Evolutionary conservation across 192 early-diverging fungal genomes (phyloP), one percentile per base, ranked within the genome.

Genomic region (Backusella australiensis): DNA sequence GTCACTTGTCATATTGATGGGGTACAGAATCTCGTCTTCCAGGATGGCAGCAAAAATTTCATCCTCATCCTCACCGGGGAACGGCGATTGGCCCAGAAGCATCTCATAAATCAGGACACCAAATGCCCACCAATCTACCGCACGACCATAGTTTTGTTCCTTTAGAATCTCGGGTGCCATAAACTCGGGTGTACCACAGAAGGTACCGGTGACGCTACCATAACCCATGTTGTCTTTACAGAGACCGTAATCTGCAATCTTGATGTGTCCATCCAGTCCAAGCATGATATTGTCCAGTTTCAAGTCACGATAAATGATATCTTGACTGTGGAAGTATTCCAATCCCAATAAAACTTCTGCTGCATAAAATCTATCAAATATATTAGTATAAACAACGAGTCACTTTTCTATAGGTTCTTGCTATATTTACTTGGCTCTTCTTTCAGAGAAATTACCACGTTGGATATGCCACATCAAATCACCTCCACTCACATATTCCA

Each of bases 391-490:
- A 32, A 32, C 2, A 32, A 32, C 32, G 32, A 32, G 1, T 32
- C 56, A 46, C 29, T 12, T 21, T 56, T 32, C 32, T n/a, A 56
- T 21, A 56, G 21, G 23, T 19, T 44, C 4, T 3, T 17, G 15
- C 15, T 17, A 23, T 34, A 17, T 80, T 75, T 84, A 84, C 84
- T 96, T 96, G 46, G 98, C 96, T 71, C 94, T 89, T 29, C 91
- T 86, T 84, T 97, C 95, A 44, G 95, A 91, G 75, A 99, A 98
- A 74, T 93, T 92, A 53, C 90, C 88, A 71, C 93, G 91, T 80
- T 98, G 97, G 67, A 99, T 96, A 79, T 98, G 97, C 88, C 96
- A 93, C 96, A 99, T 98, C 78, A 99, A 79, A 85, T 99, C 98
- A 65, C 98, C 98, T 72, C 98, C 98, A 41, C 90, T 91, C 42